A percentile compares a stretch with the other conserved stretches of the same genome.
phyloP scores from a whole-genome alignment of 441 rosid species.

The Erodium texanum region DNA sequence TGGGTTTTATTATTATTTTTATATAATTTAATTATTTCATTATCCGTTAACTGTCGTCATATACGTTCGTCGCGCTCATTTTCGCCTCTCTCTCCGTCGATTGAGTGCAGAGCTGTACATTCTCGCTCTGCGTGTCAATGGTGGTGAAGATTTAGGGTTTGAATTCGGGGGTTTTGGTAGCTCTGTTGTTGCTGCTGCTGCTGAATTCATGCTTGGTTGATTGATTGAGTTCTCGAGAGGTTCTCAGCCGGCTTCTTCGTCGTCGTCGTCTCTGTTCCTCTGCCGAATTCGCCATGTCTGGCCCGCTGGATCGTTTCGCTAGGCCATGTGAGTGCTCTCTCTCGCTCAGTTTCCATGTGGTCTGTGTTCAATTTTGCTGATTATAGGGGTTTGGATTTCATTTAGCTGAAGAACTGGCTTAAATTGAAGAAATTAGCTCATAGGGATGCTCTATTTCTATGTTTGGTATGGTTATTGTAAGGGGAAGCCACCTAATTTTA shows the following conservation, averaged over 20 bases:
- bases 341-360: not conserved
- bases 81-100: not conserved
- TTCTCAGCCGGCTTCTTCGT: not conserved
- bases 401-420: not conserved
- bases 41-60: not conserved
- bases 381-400: not conserved
- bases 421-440: not conserved
- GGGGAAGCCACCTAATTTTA: not conserved
- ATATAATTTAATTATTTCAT: not conserved
- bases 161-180: not conserved
- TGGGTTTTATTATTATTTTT: not conserved
- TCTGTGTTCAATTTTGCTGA: not conserved
- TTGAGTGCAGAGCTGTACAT: not conserved
- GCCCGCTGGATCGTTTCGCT: constrained; percentile 72
- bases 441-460: not conserved
- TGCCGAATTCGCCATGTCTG: constrained; percentile 38
- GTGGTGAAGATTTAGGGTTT: constrained; percentile 3
- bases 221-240: not conserved
- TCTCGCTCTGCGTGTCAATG: not conserved
- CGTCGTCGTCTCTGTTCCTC: not conserved
- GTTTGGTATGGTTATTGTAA: not conserved
- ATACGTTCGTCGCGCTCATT: not conserved
- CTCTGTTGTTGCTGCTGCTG: not conserved
- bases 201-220: too few relatives aligned
- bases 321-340: constrained; percentile 55